Percentiles rank a stretch among this genome's conserved stretches.
Conservation (phyloP, 2,329 filamentous ascomycete species). For the Tolypocladium amazonense region DNA sequence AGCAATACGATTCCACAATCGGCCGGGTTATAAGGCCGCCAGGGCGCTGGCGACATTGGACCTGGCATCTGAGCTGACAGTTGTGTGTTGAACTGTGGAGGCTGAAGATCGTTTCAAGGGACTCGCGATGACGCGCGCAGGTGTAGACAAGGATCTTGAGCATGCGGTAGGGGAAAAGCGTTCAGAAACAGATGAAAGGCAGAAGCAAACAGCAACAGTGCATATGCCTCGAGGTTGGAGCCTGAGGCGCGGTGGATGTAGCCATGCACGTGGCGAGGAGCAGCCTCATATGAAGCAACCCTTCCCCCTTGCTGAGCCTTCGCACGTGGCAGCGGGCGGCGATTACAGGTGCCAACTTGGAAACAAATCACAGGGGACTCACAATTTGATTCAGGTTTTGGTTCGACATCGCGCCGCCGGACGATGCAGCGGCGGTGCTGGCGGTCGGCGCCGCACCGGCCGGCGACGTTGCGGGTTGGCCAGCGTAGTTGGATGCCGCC, state of each 20-base stretch:
- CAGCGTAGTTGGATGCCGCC: constrained; percentile 18
- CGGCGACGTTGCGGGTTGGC: constrained; percentile 22
- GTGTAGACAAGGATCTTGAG: background rate
- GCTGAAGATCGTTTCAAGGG: background rate
- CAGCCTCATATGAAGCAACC: background rate
- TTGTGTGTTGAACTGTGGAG: background rate
- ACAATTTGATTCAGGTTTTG: constrained; percentile 96
- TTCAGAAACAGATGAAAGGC: background rate
- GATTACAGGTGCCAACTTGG: no score
- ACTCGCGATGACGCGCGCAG: background rate
- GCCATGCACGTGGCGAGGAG: background rate
- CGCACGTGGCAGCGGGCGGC: background rate
- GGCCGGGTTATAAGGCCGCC: background rate
- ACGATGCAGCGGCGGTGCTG: constrained; percentile 17
- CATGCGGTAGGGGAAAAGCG: no score
- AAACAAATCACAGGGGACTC: constrained; percentile 31
- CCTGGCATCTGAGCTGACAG: background rate
- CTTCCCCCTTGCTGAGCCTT: background rate
- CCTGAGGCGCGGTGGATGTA: background rate
- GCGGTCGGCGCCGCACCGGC: constrained; percentile 18
- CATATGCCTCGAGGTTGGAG: background rate
- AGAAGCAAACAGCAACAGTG: no score
- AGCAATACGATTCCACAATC: background rate
- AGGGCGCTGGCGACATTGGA: background rate
- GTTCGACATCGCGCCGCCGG: constrained; percentile 50